Evolutionary conservation across 768 basidiomycete species (phyloP).

Genomic region (Rhizopogon rudus): DNA sequence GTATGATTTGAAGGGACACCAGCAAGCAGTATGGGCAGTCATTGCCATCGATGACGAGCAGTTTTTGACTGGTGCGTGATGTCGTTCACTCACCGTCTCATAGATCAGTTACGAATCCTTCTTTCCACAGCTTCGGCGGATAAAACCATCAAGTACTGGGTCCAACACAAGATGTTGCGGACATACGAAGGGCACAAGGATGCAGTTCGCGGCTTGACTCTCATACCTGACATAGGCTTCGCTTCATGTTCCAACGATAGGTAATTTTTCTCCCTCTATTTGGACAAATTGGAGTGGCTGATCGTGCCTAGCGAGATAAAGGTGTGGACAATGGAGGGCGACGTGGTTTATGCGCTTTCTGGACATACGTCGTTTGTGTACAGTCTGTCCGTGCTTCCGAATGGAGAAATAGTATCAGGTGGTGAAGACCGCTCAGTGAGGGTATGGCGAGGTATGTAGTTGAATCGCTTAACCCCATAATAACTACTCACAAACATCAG

Average conservation of each 20-base stretch:
- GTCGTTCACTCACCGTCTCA: background rate
- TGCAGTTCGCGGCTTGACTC: conserved; percentile 81
- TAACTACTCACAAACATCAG: conserved; percentile 32
- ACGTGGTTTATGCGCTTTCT: conserved; percentile 69
- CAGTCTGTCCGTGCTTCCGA: conserved; percentile 76
- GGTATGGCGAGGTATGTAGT: conserved; percentile 75
- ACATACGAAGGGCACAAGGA: conserved; percentile 87
- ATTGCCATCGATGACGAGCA: conserved; percentile 70
- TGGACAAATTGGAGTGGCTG: background rate
- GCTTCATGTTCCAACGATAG: conserved; percentile 96
- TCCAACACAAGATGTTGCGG: conserved; percentile 64
- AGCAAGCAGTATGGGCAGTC: conserved; percentile 94
- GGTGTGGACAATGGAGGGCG: conserved; percentile 86
- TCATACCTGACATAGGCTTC: conserved; percentile 85
- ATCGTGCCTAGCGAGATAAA: conserved; percentile 68
- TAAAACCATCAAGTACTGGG: conserved; percentile 89
- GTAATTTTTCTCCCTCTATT: conserved; percentile 31
- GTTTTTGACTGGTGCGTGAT: conserved; percentile 69
- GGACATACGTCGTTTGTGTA: conserved; percentile 99
- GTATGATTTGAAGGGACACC: conserved; percentile 78
- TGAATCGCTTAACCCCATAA: background rate
- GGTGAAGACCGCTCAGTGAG: conserved; percentile 94
- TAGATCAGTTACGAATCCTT: conserved; percentile 5
- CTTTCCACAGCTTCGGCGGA: conserved; percentile 77
- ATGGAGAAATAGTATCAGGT: conserved; percentile 79